Base-by-base conservation (phyloP, 352 stramenopile genomes). In the Phytophthora lateralis region DNA sequence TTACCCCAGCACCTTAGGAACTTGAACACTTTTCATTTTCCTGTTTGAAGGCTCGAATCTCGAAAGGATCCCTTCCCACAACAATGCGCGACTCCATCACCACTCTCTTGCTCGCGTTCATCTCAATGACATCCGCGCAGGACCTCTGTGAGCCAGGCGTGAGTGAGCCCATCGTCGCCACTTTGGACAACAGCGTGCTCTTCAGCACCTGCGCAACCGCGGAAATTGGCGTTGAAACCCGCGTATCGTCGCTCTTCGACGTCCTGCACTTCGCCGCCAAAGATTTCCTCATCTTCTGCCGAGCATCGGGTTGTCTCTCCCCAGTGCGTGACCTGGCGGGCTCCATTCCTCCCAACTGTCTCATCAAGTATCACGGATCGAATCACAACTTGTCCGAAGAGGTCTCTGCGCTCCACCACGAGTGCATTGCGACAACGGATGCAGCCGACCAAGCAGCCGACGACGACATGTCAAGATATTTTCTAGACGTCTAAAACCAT, bases 241-340 rank as follows among this genome's bases (percentile, higher is more conserved):
- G 67, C 30, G 52, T 88, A 24, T 71, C 61, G 41, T 69, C 49
- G 26, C 52, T 85, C 15, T 76, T 81, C 30, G 73, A 80, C 48
- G 73, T 72, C 38, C 30, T 62, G n/a, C 69, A 79, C 21, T 69
- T 88, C 35, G 55, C 56, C 3, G 20, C 62, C 37, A 60, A 60
- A 15, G 57, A 71, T 24, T 67, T 71, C 17, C 30, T 59, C 44
- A 52, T 55, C 44, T 71, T 71, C 37, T 68, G 63, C 21, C 43
- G 44, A 9, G 55, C 63, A 21, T 50, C 45, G 0, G 14, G 12
- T 14, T 71, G 63, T 30, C 11, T 71, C 14, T 52, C 56, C 10
- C 38, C 63, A 21, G 41, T 71, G 3, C 43, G 32, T 3, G 50
- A 47, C 4, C 29, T 71, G 35, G 32, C 63, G 15, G 17, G 43